Base-by-base conservation (phyloP, 1,139 yeast genomes). In the Meyerozyma athensensis region DNA sequence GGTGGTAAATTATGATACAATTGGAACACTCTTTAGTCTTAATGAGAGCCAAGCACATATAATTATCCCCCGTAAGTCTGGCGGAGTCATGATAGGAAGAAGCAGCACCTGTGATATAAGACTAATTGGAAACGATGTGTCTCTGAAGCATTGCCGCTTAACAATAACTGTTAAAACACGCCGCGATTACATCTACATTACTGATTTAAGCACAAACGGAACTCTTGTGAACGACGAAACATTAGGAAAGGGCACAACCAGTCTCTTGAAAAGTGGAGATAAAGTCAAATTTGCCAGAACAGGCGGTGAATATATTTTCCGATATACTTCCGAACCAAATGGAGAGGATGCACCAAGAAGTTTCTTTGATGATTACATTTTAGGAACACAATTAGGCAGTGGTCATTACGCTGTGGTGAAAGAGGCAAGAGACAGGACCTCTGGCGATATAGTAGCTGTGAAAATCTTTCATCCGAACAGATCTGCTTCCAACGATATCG, bases 351-450 rank as follows among this genome's bases (percentile, higher is more conserved):
- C 42, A 7, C 32, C 37, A 43, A 46, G 50, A 34, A 62, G 80
- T 7, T 77, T 82, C 43, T 78, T 72, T 45, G 85, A 81, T 50
- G 74, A 74, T 43, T 84, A 81, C 50, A 63, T 77, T 1, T 47
- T 81, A 28, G 85, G 86, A 0, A 68, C 65, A 40, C 77, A 80
- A 45, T 59, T 84, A 19, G 94, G 94, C 0, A 63, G 82, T 4
- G 94, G 94, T 0, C 92, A 82, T 58, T 84, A 83, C 54, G 92
- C 92, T 1, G 77, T 79, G 14, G 94, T 84, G 2, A 80, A 77
- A 52, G 86, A 81, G 45, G 87, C 87, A 2, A 63, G 70, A 17
- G 71, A 76, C 45, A 72, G 79, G 45, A 56, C 60, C 12, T 70
- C 80, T 0, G 86, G 86, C 0, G 72, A 72, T 39, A 58, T 72